A percentile compares a stretch with the other conserved stretches of the same genome.
These are phyloP conservation scores for Russula olivacea DNA, from an alignment of 768 basidiomycete species.

Conservation along the genomic window DNA sequence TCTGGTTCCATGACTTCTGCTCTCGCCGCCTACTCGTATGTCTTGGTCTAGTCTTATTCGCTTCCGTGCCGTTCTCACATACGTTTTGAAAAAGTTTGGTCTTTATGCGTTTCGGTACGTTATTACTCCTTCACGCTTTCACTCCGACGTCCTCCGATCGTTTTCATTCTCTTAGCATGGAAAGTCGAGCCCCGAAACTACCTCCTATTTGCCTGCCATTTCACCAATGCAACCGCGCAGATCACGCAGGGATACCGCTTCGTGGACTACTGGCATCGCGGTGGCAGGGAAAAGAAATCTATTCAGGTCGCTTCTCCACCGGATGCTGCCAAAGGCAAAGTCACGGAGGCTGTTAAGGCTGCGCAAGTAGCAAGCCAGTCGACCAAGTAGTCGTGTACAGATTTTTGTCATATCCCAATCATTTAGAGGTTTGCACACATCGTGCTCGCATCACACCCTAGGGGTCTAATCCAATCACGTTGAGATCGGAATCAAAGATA, in stretches of 20 bases:
- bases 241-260: constrained; percentile 78
- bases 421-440: constrained; percentile 10
- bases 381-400: constrained; percentile 15
- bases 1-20: constrained; percentile 96
- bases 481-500: constrained; percentile 8
- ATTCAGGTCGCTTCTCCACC: constrained; percentile 15
- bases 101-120: constrained; percentile 90
- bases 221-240: constrained; percentile 87
- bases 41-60: constrained; percentile 26
- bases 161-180: constrained; percentile 58
- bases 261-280: constrained; percentile 84
- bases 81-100: constrained; percentile 43
- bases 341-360: constrained; percentile 47
- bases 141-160: not conserved
- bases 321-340: constrained; percentile 35
- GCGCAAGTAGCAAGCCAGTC: constrained; percentile 26
- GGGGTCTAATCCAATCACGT: not conserved
- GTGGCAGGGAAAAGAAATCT: constrained; percentile 70
- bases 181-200: constrained; percentile 94
- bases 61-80: constrained; percentile 5
- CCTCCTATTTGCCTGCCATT: constrained; percentile 89
- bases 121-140: not conserved
- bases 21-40: constrained; percentile 87
- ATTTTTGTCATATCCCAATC: constrained; percentile 19
- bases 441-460: constrained; percentile 3